Base-by-base conservation (phyloP, 2,329 filamentous ascomycete genomes). In the Elsinoe arachidis region DNA sequence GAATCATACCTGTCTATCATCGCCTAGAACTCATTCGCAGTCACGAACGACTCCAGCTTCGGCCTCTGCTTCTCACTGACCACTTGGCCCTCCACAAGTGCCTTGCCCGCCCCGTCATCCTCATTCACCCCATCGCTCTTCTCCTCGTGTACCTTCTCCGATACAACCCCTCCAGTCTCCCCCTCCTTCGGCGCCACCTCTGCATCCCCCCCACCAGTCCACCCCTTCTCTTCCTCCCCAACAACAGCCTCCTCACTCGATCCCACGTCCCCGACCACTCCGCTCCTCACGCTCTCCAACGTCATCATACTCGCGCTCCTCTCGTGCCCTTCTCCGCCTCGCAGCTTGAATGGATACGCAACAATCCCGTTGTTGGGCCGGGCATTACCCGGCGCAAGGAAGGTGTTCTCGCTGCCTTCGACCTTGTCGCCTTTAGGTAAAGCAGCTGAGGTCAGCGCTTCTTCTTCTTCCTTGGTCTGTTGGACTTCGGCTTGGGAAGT, bases 301-400 rank as follows among this genome's bases (percentile, higher is more conserved):
- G 86, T 89, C 55, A 85, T 72, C 79, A 86, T 88, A 71, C 85
- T 89, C 0, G 84, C 84, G 15, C 82, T 86, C 3, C 82, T 79
- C 1, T 80, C 41, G 61, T 63, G 2, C 62, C 61, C 2, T 58
- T 61, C 2, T 86, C 79, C 62, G 26, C 19, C 79, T 80, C 79
- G 79, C 12, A 91, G 69, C 58, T 81, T 86, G 66, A 91, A 91
- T 0, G 87, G 87, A 63, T 88, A 79, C 0, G 87, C 86, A 23
- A 90, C 80, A 0, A 86, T 84, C 17, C 81, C 82, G 5, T 87
- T 76, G 46, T 83, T 83, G 0, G 86, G 84, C 2, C 87, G 75
- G 65, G 85, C 86, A 4, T 80, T 81, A 74, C 61, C 77, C 70
- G 44, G 78, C 64, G 65, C 75, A 7, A 76, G 77, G 30, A 75